Percentiles rank a stretch among this genome's conserved stretches.
Evolutionary conservation across 2,329 filamentous ascomycete genomes (phyloP).

Genomic region (Claviceps sorghi): DNA sequence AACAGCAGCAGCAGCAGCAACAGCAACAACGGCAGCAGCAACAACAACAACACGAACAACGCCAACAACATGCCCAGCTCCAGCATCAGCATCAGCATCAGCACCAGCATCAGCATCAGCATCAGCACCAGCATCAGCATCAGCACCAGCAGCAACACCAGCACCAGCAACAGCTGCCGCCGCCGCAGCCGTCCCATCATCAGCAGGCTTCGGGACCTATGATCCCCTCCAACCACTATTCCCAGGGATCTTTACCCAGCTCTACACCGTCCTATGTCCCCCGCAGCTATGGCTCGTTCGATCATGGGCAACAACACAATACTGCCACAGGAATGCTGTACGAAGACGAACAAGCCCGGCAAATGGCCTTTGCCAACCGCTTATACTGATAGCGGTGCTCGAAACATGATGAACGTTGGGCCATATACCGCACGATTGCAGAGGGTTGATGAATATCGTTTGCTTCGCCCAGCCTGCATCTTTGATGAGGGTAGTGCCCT

Average conservation of each 20-base stretch:
- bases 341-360: constrained; percentile 27
- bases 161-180: not conserved
- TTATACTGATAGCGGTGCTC: constrained; percentile 22
- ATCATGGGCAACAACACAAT: constrained; percentile 25
- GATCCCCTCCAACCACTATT: constrained; percentile 11
- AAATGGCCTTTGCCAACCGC: constrained; percentile 28
- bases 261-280: constrained; percentile 18
- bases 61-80: not conserved
- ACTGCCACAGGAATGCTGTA: constrained; percentile 24
- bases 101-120: not conserved
- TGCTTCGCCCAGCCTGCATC: too few species aligned
- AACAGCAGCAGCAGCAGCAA: not conserved
- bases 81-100: not conserved
- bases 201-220: constrained; percentile 12
- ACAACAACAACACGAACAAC: not conserved
- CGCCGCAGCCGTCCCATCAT: not conserved
- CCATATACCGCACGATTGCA: too few species aligned
- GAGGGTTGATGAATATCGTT: too few species aligned
- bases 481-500: too few species aligned
- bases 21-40: not conserved
- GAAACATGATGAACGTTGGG: not conserved
- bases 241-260: constrained; percentile 13
- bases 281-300: constrained; percentile 29
- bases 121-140: not conserved
- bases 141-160: not conserved